phyloP scores from a whole-genome alignment of 2,329 filamentous ascomycete species.

The Nigrospora osmanthi region DNA sequence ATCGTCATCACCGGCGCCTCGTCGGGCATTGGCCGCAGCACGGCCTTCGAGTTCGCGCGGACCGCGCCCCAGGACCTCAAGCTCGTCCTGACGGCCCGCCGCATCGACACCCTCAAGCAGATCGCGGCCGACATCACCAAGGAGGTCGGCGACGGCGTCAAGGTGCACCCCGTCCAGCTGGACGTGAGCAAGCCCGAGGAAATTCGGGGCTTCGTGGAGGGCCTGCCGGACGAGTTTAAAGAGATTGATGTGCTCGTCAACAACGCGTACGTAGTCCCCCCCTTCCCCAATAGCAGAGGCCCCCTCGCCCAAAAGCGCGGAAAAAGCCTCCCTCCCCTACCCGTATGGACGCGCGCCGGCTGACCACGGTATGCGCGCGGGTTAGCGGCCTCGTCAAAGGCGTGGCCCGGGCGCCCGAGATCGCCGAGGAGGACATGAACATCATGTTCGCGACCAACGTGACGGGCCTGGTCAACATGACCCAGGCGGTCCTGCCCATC shows the following conservation, averaged over 20 bases:
- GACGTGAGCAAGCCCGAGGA: slow-evolving; percentile 79
- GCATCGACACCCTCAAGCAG: slow-evolving; percentile 69
- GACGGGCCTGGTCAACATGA: slow-evolving; percentile 92
- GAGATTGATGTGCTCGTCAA: slow-evolving; percentile 88
- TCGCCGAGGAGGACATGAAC: slow-evolving; percentile 73
- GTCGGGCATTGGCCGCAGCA: slow-evolving; percentile 78
- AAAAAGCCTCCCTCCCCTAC: too few relatives aligned
- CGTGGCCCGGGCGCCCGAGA: slow-evolving; percentile 76
- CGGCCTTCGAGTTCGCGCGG: slow-evolving; percentile 87
- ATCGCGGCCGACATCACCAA: slow-evolving; percentile 68
- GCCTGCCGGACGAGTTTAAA: slow-evolving; percentile 72
- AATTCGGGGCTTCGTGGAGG: slow-evolving; percentile 62
- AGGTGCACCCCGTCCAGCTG: slow-evolving; percentile 74
- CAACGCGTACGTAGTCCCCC: slow-evolving; percentile 65
- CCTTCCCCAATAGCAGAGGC: too few relatives aligned
- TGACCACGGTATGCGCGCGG: neutral
- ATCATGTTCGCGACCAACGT: slow-evolving; percentile 92
- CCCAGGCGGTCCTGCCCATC: slow-evolving; percentile 77
- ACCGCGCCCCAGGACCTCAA: slow-evolving; percentile 72
- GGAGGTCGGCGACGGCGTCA: slow-evolving; percentile 71
- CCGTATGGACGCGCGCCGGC: neutral
- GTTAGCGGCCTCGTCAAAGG: slow-evolving; percentile 82
- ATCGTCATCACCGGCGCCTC: slow-evolving; percentile 87
- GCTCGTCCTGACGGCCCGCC: slow-evolving; percentile 81
- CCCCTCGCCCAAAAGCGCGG: neutral